Evolutionary conservation across 768 basidiomycete species (phyloP), one percentile per base, ranked within the genome.

Genomic region (Tricholoma furcatifolium): DNA sequence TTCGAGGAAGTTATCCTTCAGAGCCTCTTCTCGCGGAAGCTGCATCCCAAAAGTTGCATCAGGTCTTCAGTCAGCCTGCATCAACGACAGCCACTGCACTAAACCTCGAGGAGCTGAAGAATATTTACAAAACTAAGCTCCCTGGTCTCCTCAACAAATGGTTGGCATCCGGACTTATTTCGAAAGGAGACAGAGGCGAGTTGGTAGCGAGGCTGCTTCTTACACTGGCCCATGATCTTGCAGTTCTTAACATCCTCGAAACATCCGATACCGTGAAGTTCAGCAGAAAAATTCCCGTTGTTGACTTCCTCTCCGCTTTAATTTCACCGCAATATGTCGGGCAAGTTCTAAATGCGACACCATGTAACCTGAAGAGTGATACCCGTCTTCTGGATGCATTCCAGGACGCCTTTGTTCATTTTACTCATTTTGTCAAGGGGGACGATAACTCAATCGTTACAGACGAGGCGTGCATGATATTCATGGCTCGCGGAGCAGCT

Each of bases 151-250:
- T 43, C 12, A 17, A 20, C 17, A 15, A 5, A 1, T 55, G 36
- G 35, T 12, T 50, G 10, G 1, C 4, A 0, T 11, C 6, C 4
- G 54, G 54, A 1, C 43, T 55, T 18, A 43, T 55, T 15, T 20
- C 27, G 15, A 31, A 43, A 27, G 42, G 32, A 1, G 0, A 41
- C n/a, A 30, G 50, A n/a, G 53, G 47, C 14, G 53, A 54, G 24
- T 12, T 54, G 36, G 47, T 55, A 2, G 47, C 54, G 1, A 35
- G 48, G 27, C 18, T 45, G 7, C 48, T 55, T 12, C 36, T 53
- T 4, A 53, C 34, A 7, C 14, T 38, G 2, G 43, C 51, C 14
- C 51, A 41, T 30, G 43, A 53, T 31, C 18, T 49, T 8, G 35
- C 11, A 8, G 30, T 49, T n/a, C n/a, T n/a, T n/a, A n/a, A n/a